Base-by-base conservation (phyloP, 75 land plant species). In the Picea sitchensis region DNA sequence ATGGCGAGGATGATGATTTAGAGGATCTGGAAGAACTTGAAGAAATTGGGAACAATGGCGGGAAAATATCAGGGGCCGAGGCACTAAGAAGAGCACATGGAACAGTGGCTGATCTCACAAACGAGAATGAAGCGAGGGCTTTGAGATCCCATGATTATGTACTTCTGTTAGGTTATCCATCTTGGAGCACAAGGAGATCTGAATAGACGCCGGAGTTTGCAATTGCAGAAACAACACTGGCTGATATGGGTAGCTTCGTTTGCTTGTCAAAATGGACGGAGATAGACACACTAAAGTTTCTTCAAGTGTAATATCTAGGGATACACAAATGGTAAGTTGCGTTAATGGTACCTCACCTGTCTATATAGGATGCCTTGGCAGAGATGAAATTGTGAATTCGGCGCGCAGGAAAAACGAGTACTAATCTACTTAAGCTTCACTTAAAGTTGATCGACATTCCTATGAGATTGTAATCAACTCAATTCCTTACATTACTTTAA, bases 341-440 rank as follows among this genome's bases (percentile, higher is more conserved):
- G 82, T 80, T 63, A 97, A 97, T 82, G 99, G 99, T 13, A 77
- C 82, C 73, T 72, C 82, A 59, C 76, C 85, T 72, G n/a, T 61
- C 15, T 97, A 97, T 81, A 80, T 82, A 47, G 95, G 98, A 23
- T 98, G 99, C 26, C 82, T 91, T 68, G 79, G 92, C 5, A 96
- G 99, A 89, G 92, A 94, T 41, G 98, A 91, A 14, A 90, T 97
- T n/a, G 91, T 91, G 59, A 87, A 89, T 14, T 97, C 98, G 99
- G 87, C 82, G 59, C 83, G 85, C 83, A 97, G 94, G 78, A 90
- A 84, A 81, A 54, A 77, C 13, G 26, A 23, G 2, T 75, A 76
- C 54, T 84, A 83, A 26, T 26, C 26, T 26, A 26, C 26, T 26
- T 26, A 26, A 26, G 26, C 26, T 26, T 26, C 26, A 26, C 26